Base-by-base conservation (phyloP, 129 eudicot genomes). In the Chrysanthemum makinoi region DNA sequence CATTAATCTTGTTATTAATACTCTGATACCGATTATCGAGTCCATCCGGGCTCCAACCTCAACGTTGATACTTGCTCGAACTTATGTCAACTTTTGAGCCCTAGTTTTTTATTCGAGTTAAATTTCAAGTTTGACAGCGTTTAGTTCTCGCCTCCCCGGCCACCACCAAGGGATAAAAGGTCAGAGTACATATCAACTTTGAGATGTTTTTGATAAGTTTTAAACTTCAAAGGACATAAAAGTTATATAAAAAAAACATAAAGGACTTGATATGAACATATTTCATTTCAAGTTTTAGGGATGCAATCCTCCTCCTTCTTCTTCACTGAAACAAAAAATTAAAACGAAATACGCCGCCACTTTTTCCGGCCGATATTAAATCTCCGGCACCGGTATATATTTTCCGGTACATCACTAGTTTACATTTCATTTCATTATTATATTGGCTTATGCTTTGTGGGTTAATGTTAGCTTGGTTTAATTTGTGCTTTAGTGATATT, bases 331-430 rank as follows among this genome's bases (percentile, higher is more conserved):
- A 26, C 62, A 73, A 33, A 62, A 18, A 30, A 26, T 58, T 49
- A 62, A 73, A 16, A 54, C 64, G 62, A 4, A 62, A 54, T 53
- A 70, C 50, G 73, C 65, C 72, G 64, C 50, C 48, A 18, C 22
- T 26, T 15, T 44, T 66, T 56, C 43, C 79, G 22, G 66, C 50
- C 59, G 66, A 55, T 75, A 48, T 26, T 46, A 22, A 22, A 58
- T 65, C 70, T 67, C 72, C 60, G 72, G 13, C 46, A 17, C 39
- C 57, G 33, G 43, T 18, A 15, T 57, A 19, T 43, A 43, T 19
- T 69, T 53, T 57, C 26, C 33, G 26, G 63, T 44, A 54, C 30
- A 65, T 65, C 1, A 7, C 14, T 56, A 12, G 9, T 56, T 22
- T 39, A 35, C 57, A 9, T 67, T 66, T 48, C 13, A 12, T 11